Evolutionary conservation across 2,329 filamentous ascomycete genomes (phyloP).

Genomic region (Phaeomoniella chlamydospora): DNA sequence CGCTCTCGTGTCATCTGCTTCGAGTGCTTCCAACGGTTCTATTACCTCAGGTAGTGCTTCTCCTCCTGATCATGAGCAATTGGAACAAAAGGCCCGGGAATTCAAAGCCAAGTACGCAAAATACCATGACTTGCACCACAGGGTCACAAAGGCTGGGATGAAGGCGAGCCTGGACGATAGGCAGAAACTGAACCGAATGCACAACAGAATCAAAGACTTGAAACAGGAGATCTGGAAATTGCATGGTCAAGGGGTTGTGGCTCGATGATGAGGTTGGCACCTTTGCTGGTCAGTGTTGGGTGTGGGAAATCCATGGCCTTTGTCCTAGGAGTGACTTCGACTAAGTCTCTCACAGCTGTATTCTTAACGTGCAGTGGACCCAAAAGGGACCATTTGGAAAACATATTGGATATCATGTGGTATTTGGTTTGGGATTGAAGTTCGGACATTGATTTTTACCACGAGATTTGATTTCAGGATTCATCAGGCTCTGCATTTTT

Average conservation of each 20-base stretch:
- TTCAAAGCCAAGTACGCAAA: constrained; percentile 45
- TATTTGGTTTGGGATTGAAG: too few relatives aligned
- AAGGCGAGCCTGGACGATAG: constrained; percentile 33
- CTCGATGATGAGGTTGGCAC: constrained; percentile 1
- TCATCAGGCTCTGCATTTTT: too few relatives aligned
- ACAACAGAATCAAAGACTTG: constrained; percentile 12
- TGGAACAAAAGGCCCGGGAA: constrained; percentile 23
- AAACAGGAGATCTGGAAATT: constrained; percentile 14
- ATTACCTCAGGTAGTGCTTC: constrained; percentile 7
- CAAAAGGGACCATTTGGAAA: too few relatives aligned
- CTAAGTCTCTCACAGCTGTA: too few relatives aligned
- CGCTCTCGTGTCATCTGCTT: constrained; percentile 2
- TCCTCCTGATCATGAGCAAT: constrained; percentile 14
- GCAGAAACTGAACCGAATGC: constrained; percentile 31
- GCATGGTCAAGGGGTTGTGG: too few relatives aligned
- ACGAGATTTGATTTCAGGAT: too few relatives aligned
- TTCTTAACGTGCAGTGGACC: too few relatives aligned
- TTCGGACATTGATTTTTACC: too few relatives aligned
- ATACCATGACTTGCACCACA: constrained; percentile 41
- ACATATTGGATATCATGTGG: too few relatives aligned
- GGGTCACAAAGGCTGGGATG: constrained; percentile 21
- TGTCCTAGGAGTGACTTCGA: too few relatives aligned
- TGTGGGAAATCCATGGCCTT: too few relatives aligned
- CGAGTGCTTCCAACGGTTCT: constrained; percentile 2
- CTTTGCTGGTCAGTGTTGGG: too few relatives aligned